A percentile compares a stretch with the other conserved stretches of the same genome.
These are phyloP conservation scores for Backusella sp. DNA, from an alignment of 192 early-diverging fungal species.

Conservation along the genomic window DNA sequence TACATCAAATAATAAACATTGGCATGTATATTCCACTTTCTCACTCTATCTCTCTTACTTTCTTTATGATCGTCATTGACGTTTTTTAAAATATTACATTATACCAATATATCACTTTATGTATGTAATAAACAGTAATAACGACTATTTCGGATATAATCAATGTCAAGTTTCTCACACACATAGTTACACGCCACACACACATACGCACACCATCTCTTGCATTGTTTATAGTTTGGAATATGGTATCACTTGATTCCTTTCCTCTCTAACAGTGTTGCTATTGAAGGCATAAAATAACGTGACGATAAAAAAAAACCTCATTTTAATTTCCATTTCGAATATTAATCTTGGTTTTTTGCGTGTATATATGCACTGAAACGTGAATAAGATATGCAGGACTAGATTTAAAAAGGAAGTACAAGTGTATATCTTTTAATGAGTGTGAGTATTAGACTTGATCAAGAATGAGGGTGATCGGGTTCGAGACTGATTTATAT, in stretches of 20 bases:
- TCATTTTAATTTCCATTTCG: constrained; percentile 4
- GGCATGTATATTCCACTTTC: not conserved
- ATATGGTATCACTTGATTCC: not conserved
- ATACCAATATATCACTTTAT: not conserved
- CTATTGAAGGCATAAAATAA: not conserved
- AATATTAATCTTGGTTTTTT: not conserved
- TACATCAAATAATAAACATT: not conserved
- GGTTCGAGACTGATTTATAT: not conserved
- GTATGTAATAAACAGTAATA: not conserved
- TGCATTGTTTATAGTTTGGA: not conserved
- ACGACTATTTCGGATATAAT: not conserved
- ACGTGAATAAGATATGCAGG: not conserved
- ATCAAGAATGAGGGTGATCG: no score
- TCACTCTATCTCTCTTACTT: no score
- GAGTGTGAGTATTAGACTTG: not conserved
- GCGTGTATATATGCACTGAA: not conserved
- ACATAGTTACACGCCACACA: not conserved
- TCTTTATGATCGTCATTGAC: not conserved
- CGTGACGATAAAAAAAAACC: not conserved
- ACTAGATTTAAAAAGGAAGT: not conserved
- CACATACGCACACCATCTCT: not conserved
- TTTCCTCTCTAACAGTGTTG: not conserved
- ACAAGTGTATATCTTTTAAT: not conserved
- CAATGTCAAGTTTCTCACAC: not conserved
- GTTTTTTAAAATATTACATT: not conserved